Conservation (phyloP, 1,284 basidiomycete species). For the Papiliotrema terrestris region DNA sequence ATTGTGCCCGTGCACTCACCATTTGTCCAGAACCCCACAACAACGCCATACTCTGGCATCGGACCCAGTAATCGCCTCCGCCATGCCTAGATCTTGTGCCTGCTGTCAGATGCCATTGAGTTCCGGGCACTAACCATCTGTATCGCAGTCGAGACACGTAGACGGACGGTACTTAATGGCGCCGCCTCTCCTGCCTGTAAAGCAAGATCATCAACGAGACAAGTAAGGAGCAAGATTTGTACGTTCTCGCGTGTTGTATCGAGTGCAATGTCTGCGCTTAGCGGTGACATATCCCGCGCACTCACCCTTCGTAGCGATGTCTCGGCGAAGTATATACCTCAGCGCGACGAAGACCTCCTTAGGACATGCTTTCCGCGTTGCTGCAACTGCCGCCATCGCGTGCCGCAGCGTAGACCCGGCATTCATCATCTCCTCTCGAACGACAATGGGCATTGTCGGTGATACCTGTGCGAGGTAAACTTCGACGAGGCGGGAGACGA, state of each 20-base stretch:
- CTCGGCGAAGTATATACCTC: constrained; percentile 13
- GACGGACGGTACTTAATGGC: constrained; percentile 11
- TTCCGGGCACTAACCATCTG: constrained; percentile 12
- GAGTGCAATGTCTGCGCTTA: constrained; percentile 14
- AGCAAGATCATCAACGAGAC: constrained; percentile 25
- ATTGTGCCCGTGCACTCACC: constrained; percentile 8
- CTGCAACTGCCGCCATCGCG: constrained; percentile 28
- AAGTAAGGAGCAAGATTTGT: constrained; percentile 20
- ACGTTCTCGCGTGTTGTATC: constrained; percentile 21
- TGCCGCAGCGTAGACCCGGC: constrained; percentile 13
- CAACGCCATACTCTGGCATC: constrained; percentile 23
- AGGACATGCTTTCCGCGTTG: constrained; percentile 18
- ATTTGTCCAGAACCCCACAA: constrained; percentile 22
- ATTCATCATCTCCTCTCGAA: constrained; percentile 14
- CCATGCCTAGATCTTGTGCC: constrained; percentile 23
- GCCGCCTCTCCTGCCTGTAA: constrained; percentile 15
- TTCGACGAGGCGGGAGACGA: constrained; percentile 22
- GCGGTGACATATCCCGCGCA: background rate
- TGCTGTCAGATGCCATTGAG: background rate
- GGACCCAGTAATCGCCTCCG: background rate
- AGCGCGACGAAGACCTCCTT: constrained; percentile 27
- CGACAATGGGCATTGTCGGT: constrained; percentile 22
- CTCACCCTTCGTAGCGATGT: constrained; percentile 20
- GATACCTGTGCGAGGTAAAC: constrained; percentile 17
- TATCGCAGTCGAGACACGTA: constrained; percentile 18